phyloP scores from a whole-genome alignment of 257 asterid genomes.

The Nemophila menziesii region DNA sequence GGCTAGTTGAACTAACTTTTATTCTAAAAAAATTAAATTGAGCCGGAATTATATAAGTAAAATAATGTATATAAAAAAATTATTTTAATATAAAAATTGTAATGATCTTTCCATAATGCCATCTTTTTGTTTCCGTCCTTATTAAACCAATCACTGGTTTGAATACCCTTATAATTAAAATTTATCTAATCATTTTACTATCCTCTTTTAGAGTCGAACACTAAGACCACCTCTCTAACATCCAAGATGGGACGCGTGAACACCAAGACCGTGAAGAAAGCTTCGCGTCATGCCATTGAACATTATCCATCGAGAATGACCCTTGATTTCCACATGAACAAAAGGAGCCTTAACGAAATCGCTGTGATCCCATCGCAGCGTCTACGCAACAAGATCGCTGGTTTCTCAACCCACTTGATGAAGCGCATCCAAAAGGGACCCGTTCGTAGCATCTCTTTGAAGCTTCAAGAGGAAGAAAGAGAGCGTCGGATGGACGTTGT shows the following conservation, averaged over 20 bases:
- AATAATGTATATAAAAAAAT: no score
- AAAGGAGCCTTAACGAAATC: slow-evolving; percentile 40
- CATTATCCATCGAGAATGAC: slow-evolving; percentile 35
- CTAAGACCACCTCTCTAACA: slow-evolving; percentile 2
- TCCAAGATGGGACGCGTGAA: slow-evolving; percentile 35
- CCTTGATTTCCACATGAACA: slow-evolving; percentile 42
- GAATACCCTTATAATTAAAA: no score
- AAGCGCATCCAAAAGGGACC: slow-evolving; percentile 49
- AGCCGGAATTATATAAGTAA: no score
- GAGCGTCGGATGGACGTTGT: slow-evolving; percentile 54
- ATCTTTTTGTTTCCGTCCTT: no score
- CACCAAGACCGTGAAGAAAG: slow-evolving; percentile 37
- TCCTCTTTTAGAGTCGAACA: no score
- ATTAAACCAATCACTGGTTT: no score
- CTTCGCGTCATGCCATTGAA: slow-evolving; percentile 36
- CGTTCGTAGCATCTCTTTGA: slow-evolving; percentile 38
- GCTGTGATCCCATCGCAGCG: slow-evolving; percentile 41
- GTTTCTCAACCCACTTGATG: slow-evolving; percentile 43
- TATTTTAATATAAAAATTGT: no score
- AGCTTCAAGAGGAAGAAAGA: slow-evolving; percentile 46
- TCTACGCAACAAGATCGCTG: slow-evolving; percentile 53
- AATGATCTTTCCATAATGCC: no score
- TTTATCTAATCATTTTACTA: no score
- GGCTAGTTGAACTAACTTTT: no score
- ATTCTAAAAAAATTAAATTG: no score